These are phyloP conservation scores for Myriosclerotinia duriaeana DNA, from an alignment of 2,329 filamentous ascomycete genomes.

Conservation along the genomic window DNA sequence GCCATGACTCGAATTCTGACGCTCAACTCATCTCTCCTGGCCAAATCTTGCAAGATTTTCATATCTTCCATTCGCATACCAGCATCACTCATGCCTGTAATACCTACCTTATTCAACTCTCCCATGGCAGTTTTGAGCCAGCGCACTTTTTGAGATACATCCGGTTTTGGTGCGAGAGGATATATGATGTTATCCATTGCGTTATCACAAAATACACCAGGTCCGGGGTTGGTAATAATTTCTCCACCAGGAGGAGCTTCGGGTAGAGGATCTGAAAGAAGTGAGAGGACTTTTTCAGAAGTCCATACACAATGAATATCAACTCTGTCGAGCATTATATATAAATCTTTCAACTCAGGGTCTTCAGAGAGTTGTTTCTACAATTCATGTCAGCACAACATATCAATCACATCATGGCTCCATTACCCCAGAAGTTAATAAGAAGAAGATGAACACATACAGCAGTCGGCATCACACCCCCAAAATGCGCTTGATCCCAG, in stretches of 20 bases:
- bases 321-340: constrained; percentile 68
- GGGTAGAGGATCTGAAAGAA: constrained; percentile 53
- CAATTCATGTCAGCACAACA: not conserved
- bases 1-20: constrained; percentile 68
- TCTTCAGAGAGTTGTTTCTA: constrained; percentile 55
- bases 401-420: not conserved
- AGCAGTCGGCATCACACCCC: constrained; percentile 61
- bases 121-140: constrained; percentile 61
- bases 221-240: constrained; percentile 58
- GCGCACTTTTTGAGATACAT: constrained; percentile 50
- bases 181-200: constrained; percentile 61
- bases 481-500: constrained; percentile 68
- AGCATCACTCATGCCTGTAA: constrained; percentile 70
- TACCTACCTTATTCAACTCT: constrained; percentile 61
- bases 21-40: constrained; percentile 53
- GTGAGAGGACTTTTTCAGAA: constrained; percentile 59
- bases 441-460: constrained; percentile 45
- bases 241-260: constrained; percentile 61
- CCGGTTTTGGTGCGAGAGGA: constrained; percentile 57
- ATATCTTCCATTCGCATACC: constrained; percentile 58
- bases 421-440: not conserved
- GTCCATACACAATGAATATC: constrained; percentile 72
- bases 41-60: constrained; percentile 54
- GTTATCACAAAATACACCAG: constrained; percentile 72
- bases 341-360: constrained; percentile 52